Evolutionary conservation across 192 early-diverging fungal genomes (phyloP), one percentile per base, ranked within the genome.

Genomic region (Coemansia sp.): DNA sequence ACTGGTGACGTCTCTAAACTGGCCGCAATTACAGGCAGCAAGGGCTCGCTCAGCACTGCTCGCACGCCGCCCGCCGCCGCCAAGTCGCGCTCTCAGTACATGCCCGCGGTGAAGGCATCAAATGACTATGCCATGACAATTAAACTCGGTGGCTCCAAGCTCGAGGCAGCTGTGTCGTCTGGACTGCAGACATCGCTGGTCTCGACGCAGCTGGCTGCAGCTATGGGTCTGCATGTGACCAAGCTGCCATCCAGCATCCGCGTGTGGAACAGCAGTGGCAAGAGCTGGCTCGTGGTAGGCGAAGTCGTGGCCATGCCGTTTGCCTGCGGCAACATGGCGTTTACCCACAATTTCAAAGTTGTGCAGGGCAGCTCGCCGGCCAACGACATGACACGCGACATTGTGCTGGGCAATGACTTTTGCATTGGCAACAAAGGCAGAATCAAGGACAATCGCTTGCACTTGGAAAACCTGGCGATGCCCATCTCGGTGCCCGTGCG

Each of bases 321-420:
- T 69, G 75, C 72, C 5, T 78, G 75, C 60, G 75, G 75, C 48
- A 78, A 78, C 46, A 71, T 72, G 66, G 59, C 75, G 11, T 78
- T 78, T 57, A 72, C 75, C 4, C 75, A 78, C 52, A 71, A 31
- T 64, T 78, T 78, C 62, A 64, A 66, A 60, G 70, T 72, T 14
- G 69, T 78, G 7, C 70, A 69, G 57, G 69, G 69, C 23, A 57
- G 51, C 19, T 62, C 66, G 2, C 66, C 51, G 21, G 38, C 65
- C 2, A 66, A 65, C 59, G 75, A 78, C 28, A 72, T 78, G 75
- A 5, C 62, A 0, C 58, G 75, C 40, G 75, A 78, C 26, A 58
- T 78, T 23, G 64, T 78, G 19, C 75, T 78, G 9, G 75, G 66
- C 53, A 78, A 78, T 52, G 75, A 78, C 64, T 78, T 78, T 60